Evolutionary conservation across 1,284 basidiomycete species (phyloP), one percentile per base, ranked within the genome.

Genomic region (Inonotus hispidus): DNA sequence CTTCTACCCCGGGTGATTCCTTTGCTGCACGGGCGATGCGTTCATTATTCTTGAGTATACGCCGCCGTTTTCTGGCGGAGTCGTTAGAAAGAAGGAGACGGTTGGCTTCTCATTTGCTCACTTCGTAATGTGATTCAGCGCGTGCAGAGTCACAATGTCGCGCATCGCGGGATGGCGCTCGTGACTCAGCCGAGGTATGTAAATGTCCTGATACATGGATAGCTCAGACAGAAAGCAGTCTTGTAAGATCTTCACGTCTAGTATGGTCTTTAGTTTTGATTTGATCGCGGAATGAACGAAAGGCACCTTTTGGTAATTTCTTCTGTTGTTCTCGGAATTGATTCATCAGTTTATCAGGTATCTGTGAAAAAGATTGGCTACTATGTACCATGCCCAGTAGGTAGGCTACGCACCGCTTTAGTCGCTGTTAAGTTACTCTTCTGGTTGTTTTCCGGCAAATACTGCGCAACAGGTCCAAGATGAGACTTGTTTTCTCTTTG

Each of bases 31-130:
- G 82, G 0, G 89, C 82, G 13, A 98, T 80, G 52, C 87, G 86
- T 67, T 98, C 94, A 70, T 98, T 98, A 73, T 96, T 97, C 71
- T 95, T 95, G 16, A 98, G 79, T n/a, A 99, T 82, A 7, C 85
- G 82, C 13, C 90, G 84, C n/a, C 96, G 89, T 65, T 95, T 98
- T 79, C 95, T 97, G 66, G 8, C 41, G 38, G 46, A 29, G 54
- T 58, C 39, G 68, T 63, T 60, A 64, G 45, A 45, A 65, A 47
- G 41, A 2, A 43, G 11, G 10, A 50, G 27, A 49, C 7, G 0
- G 16, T n/a, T 6, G 25, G 13, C 10, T 39, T 25, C 13, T 7
- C 35, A 21, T 32, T 59, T 63, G 63, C 45, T 11, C 69, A 93
- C 94, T 90, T 95, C 57, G 85, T 83, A 54, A 95, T 81, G 74